Base-by-base conservation (phyloP, 202 grass and related monocot species). In the Elaeis oleifera region DNA sequence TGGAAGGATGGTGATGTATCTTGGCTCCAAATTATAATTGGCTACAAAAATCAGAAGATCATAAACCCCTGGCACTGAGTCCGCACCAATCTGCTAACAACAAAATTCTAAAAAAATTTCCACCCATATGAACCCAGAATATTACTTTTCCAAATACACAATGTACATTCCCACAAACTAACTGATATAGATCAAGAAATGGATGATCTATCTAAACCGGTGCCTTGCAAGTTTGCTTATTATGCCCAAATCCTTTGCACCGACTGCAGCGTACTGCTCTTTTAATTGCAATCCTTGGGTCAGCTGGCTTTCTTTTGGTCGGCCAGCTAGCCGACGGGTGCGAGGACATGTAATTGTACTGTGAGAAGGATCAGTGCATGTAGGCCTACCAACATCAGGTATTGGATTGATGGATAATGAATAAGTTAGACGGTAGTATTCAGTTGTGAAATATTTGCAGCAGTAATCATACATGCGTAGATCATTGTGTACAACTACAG, bases 301-400 rank as follows among this genome's bases (percentile, higher is more conserved):
- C 88, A 54, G 68, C 88, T 54, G 88, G 88, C 70, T 94, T 99
- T 89, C 88, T 68, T 99, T 99, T 0, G 94, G 88, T 59, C 94
- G 76, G 56, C 94, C 94, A 56, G 84, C 94, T 16, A 75, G 63
- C 20, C 94, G 79, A 8, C 94, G 84, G 6, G 94, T 89, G 23
- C 82, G 82, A 26, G 82, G 54, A 4, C 76, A 83, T 52, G 79
- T 53, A 17, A 74, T 56, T 23, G 61, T 63, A 55, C 57, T 76
- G 74, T 75, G 80, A 75, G 73, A 66, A 48, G 73, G 75, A 22
- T 71, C 76, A 63, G 53, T 54, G 53, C 54, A 77, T 83, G 77
- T 20, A 6, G 72, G 83, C 55, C 58, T 76, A 72, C 77, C 84
- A 59, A 86, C 75, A 80, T 94, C 94, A 65, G 94, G 88, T 70